Evolutionary conservation across 345 rosid genomes (phyloP), one percentile per base, ranked within the genome.

Genomic region (Sapria himalayana): DNA sequence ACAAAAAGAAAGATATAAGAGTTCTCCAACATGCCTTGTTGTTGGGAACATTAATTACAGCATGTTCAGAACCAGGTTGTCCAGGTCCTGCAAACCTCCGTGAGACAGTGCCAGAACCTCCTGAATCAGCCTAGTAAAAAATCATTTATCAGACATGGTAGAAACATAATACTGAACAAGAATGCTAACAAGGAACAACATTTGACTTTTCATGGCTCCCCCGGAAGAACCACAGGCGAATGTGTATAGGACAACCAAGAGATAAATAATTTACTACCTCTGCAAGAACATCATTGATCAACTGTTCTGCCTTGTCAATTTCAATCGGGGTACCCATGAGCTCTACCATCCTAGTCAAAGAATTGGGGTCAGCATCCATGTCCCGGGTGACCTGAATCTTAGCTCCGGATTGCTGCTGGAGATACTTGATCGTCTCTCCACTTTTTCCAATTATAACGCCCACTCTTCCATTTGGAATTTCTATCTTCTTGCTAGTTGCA

Each of bases 391-490:
- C 80, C 69, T 84, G 96, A 73, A 91, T 91, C 70, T 91, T 91
- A 1, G 99, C 93, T 17, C 99, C 99, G 46, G 99, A 91, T 47
- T 84, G 89, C 44, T 57, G 52, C 54, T 91, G 99, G 51, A 91
- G 92, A 69, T 65, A 67, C 63, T 91, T 91, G 20, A 91, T 91
- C 11, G 99, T 91, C 47, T 91, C 99, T 18, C 99, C 99, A 39
- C 76, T 75, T 72, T 84, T 91, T 1, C 99, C 99, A 61, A 91
- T 91, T 16, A 91, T 77, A 41, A 91, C 99, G 38, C 99, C 99
- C 50, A 91, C 96, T 72, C 89, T 71, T 38, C 61, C 82, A 42
- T 80, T 79, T 15, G 99, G 99, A 50, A 91, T 63, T 15, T 84
- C 96, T 52, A 91, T 77, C 70, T 68, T 91, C 54, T 80, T 91